Conservation (phyloP, 1,284 basidiomycete genomes). For the Spongiforma sp. region DNA sequence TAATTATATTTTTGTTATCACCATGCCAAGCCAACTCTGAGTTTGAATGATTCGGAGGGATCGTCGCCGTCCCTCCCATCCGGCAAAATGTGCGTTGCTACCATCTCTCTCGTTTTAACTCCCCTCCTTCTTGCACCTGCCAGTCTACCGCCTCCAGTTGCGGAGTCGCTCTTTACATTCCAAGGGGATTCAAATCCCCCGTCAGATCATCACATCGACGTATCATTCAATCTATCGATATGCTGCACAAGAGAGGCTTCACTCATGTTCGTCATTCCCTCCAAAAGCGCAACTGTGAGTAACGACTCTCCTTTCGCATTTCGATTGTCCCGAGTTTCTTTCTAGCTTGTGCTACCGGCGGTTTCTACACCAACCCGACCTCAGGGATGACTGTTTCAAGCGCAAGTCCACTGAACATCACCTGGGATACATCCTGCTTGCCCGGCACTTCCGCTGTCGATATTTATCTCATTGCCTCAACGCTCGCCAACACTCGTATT, state of each 20-base stretch:
- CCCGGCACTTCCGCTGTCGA: constrained; percentile 54
- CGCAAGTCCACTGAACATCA: constrained; percentile 61
- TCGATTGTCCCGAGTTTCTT: constrained; percentile 9
- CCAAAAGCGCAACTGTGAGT: constrained; percentile 28
- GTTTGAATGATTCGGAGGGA: too few species aligned
- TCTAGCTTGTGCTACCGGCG: constrained; percentile 58
- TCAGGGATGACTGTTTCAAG: constrained; percentile 58
- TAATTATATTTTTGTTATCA: too few species aligned
- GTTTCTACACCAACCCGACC: constrained; percentile 72
- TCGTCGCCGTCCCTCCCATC: too few species aligned
- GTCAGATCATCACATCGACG: too few species aligned
- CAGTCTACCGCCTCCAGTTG: constrained; percentile 27
- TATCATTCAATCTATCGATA: constrained; percentile 13
- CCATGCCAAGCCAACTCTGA: too few species aligned
- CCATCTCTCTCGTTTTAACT: constrained; percentile 20
- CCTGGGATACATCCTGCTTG: constrained; percentile 75
- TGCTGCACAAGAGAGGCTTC: constrained; percentile 41
- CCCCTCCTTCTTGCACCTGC: constrained; percentile 26
- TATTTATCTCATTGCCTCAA: constrained; percentile 76
- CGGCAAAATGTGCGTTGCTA: too few species aligned
- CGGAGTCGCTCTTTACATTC: constrained; percentile 34
- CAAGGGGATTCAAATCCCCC: constrained; percentile 11
- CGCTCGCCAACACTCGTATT: constrained; percentile 50
- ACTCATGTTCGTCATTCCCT: constrained; percentile 28
- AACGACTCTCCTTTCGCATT: background rate